phyloP scores from a whole-genome alignment of 352 stramenopile species.

The Aphanomyces cochlioides region DNA sequence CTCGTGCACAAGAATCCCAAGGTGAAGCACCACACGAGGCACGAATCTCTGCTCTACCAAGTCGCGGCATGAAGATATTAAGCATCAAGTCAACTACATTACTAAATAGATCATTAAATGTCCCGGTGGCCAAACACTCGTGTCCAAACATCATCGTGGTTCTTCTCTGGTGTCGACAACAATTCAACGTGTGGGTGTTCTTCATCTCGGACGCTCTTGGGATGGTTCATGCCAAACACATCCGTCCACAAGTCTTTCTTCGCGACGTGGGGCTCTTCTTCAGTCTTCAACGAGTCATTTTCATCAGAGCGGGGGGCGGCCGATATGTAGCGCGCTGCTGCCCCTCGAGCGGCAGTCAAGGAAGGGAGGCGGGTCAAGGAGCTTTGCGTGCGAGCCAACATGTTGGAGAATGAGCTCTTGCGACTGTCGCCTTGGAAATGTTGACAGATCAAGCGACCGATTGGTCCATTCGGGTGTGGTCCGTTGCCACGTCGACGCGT shows the following conservation, averaged over 20 bases:
- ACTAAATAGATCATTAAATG: neutral
- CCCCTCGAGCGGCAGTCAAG: no score
- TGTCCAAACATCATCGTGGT: conserved; percentile 3
- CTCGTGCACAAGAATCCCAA: conserved; percentile 45
- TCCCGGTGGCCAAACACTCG: conserved; percentile 8
- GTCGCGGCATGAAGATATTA: neutral
- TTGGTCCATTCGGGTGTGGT: neutral
- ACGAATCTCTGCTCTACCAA: conserved; percentile 36
- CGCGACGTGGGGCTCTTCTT: neutral
- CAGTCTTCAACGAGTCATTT: no score
- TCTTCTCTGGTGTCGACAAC: neutral
- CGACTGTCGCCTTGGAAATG: neutral
- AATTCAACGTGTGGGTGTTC: neutral
- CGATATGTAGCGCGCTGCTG: no score
- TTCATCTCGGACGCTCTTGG: neutral
- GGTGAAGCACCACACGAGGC: conserved; percentile 35
- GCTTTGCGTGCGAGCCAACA: no score
- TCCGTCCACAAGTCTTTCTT: neutral
- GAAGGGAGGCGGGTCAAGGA: no score
- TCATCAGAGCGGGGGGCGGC: no score
- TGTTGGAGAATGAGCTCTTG: no score
- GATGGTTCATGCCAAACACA: no score
- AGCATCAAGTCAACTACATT: neutral
- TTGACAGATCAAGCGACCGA: neutral
- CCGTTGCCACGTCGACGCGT: neutral